phyloP scores from a whole-genome alignment of 768 basidiomycete species.

The Flagelloscypha sp. region DNA sequence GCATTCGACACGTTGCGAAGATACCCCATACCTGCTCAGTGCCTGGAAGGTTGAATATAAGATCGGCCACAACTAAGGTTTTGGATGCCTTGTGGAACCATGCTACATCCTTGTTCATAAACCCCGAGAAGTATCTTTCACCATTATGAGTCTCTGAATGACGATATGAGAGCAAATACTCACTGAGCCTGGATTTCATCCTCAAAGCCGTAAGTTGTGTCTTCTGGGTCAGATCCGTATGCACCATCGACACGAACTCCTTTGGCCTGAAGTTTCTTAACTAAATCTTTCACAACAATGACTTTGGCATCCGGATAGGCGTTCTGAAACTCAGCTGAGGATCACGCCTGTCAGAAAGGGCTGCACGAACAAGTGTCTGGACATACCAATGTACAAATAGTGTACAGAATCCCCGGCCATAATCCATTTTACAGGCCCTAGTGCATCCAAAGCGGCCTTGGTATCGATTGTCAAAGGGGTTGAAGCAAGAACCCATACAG shows the following conservation, averaged over 20 bases:
- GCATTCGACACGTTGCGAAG: too few relatives aligned
- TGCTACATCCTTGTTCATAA: conserved; percentile 54
- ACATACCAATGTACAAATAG: conserved; percentile 33
- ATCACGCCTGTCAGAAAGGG: not conserved
- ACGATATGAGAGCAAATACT: not conserved
- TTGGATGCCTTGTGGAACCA: conserved; percentile 51
- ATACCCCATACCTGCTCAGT: conserved; percentile 51
- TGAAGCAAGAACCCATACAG: conserved; percentile 57
- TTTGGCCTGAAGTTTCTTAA: conserved; percentile 31
- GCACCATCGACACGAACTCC: conserved; percentile 39
- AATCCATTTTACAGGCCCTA: conserved; percentile 50
- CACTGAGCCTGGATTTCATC: too few relatives aligned
- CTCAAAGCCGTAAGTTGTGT: conserved; percentile 52
- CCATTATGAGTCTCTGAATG: too few relatives aligned
- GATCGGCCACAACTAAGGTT: conserved; percentile 57
- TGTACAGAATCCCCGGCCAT: conserved; percentile 37
- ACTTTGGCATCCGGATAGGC: conserved; percentile 45
- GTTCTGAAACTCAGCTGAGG: conserved; percentile 33
- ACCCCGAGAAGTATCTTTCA: conserved; percentile 41
- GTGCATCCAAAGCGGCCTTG: conserved; percentile 35
- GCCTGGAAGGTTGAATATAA: conserved; percentile 58
- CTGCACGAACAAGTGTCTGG: not conserved
- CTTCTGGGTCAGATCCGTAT: conserved; percentile 37
- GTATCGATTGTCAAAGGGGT: conserved; percentile 46
- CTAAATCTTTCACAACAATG: conserved; percentile 39